Base-by-base conservation (phyloP, 2,329 filamentous ascomycete genomes). In the Penicillium paneum region DNA sequence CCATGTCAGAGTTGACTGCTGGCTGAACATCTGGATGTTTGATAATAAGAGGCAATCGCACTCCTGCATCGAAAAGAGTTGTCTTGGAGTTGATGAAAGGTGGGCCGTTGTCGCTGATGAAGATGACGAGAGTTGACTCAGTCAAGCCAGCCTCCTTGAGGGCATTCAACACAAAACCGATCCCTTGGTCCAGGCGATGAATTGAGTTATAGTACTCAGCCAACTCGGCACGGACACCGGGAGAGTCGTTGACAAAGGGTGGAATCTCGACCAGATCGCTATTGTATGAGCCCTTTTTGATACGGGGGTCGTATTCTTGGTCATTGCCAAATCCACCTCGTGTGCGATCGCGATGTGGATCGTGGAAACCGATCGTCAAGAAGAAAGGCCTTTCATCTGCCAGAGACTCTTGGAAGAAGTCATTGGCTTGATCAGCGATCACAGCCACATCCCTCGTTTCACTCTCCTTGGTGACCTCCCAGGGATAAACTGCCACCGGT, bases 61-160 rank as follows among this genome's bases (percentile, higher is more conserved):
- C 67, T 15, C 79, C 78, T 0, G 78, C 75, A 48, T 81, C 78
- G 58, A 76, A 81, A 0, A 81, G 65, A 0, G 77, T 80, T 0
- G 78, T 81, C 60, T 80, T 80, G 8, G 78, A 79, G 62, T 81
- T 81, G 55, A 81, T 60, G 56, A 81, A 80, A 0, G 78, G 78
- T 1, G 77, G 70, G 0, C 78, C 78, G 36, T 81, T 81, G 51
- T 81, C 78, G 54, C 76, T 79, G 3, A 77, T 58, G 51, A 81
- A 79, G 4, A 80, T 58, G 3, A 80, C 73, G 12, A 80, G 56
- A 0, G 78, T 81, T 3, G 53, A 52, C 4, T 59, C 46, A 2
- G 52, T 41, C 1, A 77, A 52, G 0, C 73, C 73, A 3, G 57
- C 50, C 3, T 58, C 46, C 17, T 70, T 52, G 0, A 80, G 64